Conservation (phyloP, 192 early-diverging fungal species). For the Chytriomyces sp. region DNA sequence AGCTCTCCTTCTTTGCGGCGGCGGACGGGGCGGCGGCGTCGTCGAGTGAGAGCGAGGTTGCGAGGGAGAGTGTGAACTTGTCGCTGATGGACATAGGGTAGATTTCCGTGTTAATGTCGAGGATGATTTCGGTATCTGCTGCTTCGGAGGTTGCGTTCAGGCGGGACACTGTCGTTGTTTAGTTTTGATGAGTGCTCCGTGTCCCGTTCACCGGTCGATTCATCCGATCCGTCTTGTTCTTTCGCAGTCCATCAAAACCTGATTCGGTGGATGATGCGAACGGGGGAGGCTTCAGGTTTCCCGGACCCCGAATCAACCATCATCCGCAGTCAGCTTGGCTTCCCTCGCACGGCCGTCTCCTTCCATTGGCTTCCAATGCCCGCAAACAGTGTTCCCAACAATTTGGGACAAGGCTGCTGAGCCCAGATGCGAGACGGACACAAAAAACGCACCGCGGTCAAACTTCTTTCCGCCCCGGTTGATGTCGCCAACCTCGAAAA, state of each 20-base stretch:
- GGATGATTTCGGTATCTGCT: slow-evolving; percentile 84
- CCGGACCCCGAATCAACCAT: too few species aligned
- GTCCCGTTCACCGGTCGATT: too few species aligned
- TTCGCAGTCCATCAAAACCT: too few species aligned
- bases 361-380: too few species aligned
- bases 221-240: too few species aligned
- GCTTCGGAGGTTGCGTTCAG: slow-evolving; percentile 80
- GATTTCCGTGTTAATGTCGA: slow-evolving; percentile 95
- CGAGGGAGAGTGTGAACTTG: slow-evolving; percentile 80
- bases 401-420: too few species aligned
- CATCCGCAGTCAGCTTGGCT: too few species aligned
- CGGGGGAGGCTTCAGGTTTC: too few species aligned
- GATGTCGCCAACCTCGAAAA: slow-evolving; percentile 86
- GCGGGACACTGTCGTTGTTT: slow-evolving; percentile 72
- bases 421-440: neutral
- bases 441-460: slow-evolving; percentile 71
- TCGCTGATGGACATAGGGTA: slow-evolving; percentile 81
- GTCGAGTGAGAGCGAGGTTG: slow-evolving; percentile 62
- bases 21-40: slow-evolving; percentile 41
- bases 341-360: neutral
- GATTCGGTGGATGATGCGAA: too few species aligned
- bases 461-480: slow-evolving; percentile 92
- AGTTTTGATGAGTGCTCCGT: neutral
- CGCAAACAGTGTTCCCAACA: too few species aligned
- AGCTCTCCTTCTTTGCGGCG: slow-evolving; percentile 57